phyloP scores from a whole-genome alignment of 805 yeast species.

The Myxozyma neotropica region DNA sequence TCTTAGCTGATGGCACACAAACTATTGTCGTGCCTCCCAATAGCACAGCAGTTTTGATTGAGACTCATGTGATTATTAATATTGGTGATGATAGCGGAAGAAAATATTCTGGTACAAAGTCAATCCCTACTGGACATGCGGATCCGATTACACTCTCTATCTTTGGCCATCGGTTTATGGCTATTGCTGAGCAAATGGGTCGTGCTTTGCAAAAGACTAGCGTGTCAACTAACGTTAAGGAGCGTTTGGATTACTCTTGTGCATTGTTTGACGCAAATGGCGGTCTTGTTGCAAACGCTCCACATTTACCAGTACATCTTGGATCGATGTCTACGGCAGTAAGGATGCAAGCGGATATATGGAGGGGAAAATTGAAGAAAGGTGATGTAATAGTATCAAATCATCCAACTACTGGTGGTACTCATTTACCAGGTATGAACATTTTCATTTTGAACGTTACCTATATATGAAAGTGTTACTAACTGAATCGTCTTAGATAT shows the following conservation, averaged over 20 bases:
- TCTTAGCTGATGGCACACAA: slow-evolving; percentile 78
- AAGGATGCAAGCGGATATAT: slow-evolving; percentile 60
- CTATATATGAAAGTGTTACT: neutral
- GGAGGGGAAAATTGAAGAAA: slow-evolving; percentile 64
- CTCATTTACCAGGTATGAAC: slow-evolving; percentile 63
- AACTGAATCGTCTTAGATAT: slow-evolving; percentile 64
- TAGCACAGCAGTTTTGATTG: slow-evolving; percentile 57
- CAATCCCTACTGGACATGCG: slow-evolving; percentile 38
- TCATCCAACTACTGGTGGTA: slow-evolving; percentile 84
- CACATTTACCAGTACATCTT: slow-evolving; percentile 83
- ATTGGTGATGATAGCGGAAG: slow-evolving; percentile 34
- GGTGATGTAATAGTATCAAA: slow-evolving; percentile 81
- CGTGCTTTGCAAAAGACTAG: slow-evolving; percentile 75
- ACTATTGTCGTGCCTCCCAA: slow-evolving; percentile 73
- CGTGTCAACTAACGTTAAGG: slow-evolving; percentile 81
- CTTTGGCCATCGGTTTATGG: slow-evolving; percentile 84
- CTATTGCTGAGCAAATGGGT: slow-evolving; percentile 91
- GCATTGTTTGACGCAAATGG: slow-evolving; percentile 78
- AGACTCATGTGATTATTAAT: slow-evolving; percentile 62
- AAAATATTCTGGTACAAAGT: slow-evolving; percentile 21
- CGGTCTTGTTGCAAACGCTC: slow-evolving; percentile 84
- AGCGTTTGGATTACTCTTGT: slow-evolving; percentile 80
- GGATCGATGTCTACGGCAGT: slow-evolving; percentile 87
- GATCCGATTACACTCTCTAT: slow-evolving; percentile 77
- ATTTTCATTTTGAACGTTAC: neutral